Base-by-base conservation (phyloP, 768 basidiomycete genomes). In the Agaricus blazei region DNA sequence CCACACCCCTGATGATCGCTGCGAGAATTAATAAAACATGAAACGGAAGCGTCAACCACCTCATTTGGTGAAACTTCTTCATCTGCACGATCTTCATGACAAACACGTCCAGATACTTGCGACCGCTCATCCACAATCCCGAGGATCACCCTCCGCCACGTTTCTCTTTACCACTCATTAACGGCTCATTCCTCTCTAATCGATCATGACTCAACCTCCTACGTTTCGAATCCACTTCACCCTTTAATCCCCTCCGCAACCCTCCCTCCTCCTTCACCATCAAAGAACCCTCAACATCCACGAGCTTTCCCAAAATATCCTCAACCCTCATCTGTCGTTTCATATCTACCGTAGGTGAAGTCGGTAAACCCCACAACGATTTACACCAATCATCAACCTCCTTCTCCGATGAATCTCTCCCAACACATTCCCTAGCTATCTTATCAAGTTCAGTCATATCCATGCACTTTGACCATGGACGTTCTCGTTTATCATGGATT, bases 401-500 rank as follows among this genome's bases (percentile, higher is more conserved):
- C 58, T 85, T 83, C 29, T 74, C 64, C 4, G 67, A 64, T 19
- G 70, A 60, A 53, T 86, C 85, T 48, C 75, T 74, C 3, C 86
- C 85, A 8, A 82, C 71, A 1, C 73, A 73, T 14, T 75, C 72
- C 26, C 74, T 75, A 0, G 87, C 88, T 54, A 84, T 75, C 2
- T 66, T 64, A 56, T 87, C 79, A 12, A 87, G 67, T 19, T 74
- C 73, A 23, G 75, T 67, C 3, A 85, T 70, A 24, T 74, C 71
- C 29, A 77, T 62, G 19, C 77, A 77, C 34, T 85, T 82, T 34
- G 65, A 70, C 85, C 88, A 91, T n/a, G 71, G 65, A 15, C 92
- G 80, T 57, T 92, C 88, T 24, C 65, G 68, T 0, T 71, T 62
- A 6, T 85, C 80, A 65, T 80, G 81, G 1, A 85, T 69, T 64